These are phyloP conservation scores for Botryotinia calthae DNA, from an alignment of 2,329 filamentous ascomycete genomes.

Conservation along the genomic window DNA sequence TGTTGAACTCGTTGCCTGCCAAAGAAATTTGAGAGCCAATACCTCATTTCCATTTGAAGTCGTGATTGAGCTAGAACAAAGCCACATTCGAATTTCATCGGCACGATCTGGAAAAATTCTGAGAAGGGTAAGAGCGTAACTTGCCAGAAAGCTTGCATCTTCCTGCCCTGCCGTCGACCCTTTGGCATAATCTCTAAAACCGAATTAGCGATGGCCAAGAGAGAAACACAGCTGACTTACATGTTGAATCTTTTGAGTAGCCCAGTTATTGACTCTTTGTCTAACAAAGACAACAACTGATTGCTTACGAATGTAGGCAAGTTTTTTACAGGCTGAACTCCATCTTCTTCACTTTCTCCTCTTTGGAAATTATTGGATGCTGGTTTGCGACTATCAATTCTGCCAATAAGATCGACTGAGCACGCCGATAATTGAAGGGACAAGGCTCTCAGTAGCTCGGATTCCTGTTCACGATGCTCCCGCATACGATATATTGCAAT, in stretches of 20 bases:
- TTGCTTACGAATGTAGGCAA: conserved; percentile 59
- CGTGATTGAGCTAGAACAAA: conserved; percentile 65
- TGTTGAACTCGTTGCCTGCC: conserved; percentile 63
- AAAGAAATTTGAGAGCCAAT: conserved; percentile 80
- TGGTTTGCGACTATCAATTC: conserved; percentile 43
- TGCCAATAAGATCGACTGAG: conserved; percentile 50
- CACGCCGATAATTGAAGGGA: conserved; percentile 54
- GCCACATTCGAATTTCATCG: conserved; percentile 91
- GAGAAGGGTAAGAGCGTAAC: conserved; percentile 81
- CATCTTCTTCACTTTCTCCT: background rate
- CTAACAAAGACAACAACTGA: conserved; percentile 69
- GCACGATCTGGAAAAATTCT: conserved; percentile 77
- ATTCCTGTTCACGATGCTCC: conserved; percentile 39
- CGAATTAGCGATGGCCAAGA: background rate
- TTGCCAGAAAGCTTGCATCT: conserved; percentile 73
- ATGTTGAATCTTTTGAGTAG: conserved; percentile 36
- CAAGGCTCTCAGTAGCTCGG: conserved; percentile 50
- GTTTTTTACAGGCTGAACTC: background rate
- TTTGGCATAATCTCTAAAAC: conserved; percentile 32
- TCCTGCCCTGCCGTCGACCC: conserved; percentile 33
- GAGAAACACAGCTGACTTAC: conserved; percentile 2
- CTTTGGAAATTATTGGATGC: conserved; percentile 37
- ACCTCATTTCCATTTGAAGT: conserved; percentile 41
- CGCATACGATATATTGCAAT: conserved; percentile 53
- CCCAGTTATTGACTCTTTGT: conserved; percentile 68